Percentiles rank a stretch among this genome's conserved stretches.
These are phyloP conservation scores for Wallacemonas sp. DNA, from an alignment of 208 protist species.

Conservation along the genomic window DNA sequence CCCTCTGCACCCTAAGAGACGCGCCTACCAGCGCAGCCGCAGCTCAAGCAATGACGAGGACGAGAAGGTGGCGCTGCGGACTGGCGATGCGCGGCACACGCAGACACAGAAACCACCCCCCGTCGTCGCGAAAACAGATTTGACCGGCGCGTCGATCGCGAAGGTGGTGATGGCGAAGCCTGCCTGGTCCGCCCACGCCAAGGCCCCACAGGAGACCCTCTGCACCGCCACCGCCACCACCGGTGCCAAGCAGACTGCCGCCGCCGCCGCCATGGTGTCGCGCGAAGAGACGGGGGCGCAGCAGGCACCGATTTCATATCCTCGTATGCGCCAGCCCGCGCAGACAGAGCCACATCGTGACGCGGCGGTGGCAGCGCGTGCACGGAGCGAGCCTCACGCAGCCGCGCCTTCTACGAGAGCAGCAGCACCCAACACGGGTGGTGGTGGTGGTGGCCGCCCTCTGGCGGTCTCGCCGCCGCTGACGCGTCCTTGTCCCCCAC, in stretches of 20 bases:
- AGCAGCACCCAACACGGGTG: not conserved
- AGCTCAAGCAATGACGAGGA: conserved; percentile 8
- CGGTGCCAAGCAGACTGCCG: not conserved
- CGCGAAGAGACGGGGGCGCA: not conserved
- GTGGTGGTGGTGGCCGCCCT: not conserved
- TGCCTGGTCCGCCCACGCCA: not conserved
- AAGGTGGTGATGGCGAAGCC: too few species aligned
- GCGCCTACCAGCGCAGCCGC: conserved; percentile 3
- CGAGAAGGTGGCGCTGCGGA: not conserved
- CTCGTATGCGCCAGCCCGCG: not conserved
- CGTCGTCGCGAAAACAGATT: too few species aligned
- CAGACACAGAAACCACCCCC: not conserved
- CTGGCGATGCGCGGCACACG: not conserved
- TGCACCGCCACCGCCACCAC: not conserved
- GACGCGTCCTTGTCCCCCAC: not conserved
- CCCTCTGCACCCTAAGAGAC: not conserved
- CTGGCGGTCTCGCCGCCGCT: not conserved
- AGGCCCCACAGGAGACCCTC: not conserved
- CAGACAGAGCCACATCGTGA: not conserved
- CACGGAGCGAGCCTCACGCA: not conserved
- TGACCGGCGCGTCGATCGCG: too few species aligned
- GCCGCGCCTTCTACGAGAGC: not conserved
- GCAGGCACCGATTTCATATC: not conserved
- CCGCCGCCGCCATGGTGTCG: not conserved
- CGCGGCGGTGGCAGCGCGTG: not conserved